phyloP scores from a whole-genome alignment of 2,329 filamentous ascomycete genomes.

The Sporothrix mexicana region DNA sequence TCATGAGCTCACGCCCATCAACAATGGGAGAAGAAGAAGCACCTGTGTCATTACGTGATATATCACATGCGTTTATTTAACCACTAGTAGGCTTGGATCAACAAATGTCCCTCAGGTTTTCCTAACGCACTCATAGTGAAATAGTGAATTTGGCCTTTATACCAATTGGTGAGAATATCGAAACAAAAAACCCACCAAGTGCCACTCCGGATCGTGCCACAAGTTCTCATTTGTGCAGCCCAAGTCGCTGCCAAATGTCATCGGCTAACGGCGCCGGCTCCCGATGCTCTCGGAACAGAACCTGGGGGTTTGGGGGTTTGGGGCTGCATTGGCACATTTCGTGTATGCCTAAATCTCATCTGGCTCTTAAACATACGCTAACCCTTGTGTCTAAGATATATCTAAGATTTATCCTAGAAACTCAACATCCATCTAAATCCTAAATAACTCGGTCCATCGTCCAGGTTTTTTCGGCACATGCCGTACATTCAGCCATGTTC shows the following conservation, averaged over 20 bases:
- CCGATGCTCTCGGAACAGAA: background rate
- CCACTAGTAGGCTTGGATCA: background rate
- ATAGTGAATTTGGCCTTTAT: background rate
- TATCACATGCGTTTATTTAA: background rate
- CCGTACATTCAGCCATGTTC: too few species aligned
- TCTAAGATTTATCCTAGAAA: too few species aligned
- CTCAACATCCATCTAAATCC: too few species aligned
- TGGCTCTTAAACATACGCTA: background rate
- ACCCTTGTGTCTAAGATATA: too few species aligned
- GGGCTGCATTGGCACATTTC: too few species aligned
- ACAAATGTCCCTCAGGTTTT: too few species aligned
- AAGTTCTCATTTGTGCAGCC: background rate
- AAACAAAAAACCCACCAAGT: background rate
- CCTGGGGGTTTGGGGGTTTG: background rate
- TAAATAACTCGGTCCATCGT: background rate
- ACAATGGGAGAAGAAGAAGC: too few species aligned
- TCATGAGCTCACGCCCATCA: background rate
- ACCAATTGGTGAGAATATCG: too few species aligned
- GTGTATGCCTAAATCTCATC: background rate
- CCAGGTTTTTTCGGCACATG: background rate
- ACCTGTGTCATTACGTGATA: background rate
- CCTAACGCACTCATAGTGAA: too few species aligned
- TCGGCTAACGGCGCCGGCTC: conserved; percentile 10
- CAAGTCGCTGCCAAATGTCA: background rate
- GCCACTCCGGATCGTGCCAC: conserved; percentile 12